These are phyloP conservation scores for Aspergillus amoenus DNA, from an alignment of 2,329 filamentous ascomycete species.

Conservation along the genomic window DNA sequence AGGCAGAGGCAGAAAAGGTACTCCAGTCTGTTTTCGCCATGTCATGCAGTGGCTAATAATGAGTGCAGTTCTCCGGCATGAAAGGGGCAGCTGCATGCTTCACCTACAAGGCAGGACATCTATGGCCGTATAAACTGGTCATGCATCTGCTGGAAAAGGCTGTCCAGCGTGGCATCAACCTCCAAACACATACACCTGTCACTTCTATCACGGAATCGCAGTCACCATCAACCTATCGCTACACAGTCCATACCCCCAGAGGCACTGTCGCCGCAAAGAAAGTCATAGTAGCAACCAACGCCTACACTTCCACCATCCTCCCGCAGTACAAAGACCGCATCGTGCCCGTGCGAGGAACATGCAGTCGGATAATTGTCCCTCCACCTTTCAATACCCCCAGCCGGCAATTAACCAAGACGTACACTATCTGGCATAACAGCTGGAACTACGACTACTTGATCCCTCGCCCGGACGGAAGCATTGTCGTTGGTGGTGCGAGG, in stretches of 20 bases:
- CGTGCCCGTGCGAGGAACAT: slow-evolving; percentile 68
- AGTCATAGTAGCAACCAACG: slow-evolving; percentile 80
- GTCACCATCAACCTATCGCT: slow-evolving; percentile 33
- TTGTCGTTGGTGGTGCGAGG: slow-evolving; percentile 64
- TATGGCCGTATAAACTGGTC: slow-evolving; percentile 76
- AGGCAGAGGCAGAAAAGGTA: slow-evolving; percentile 27
- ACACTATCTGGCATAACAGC: slow-evolving; percentile 59
- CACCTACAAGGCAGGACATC: slow-evolving; percentile 30
- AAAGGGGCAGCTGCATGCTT: slow-evolving; percentile 38
- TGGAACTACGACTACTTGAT: slow-evolving; percentile 69
- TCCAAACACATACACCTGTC: slow-evolving; percentile 56
- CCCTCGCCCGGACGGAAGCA: slow-evolving; percentile 51
- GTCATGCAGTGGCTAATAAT: background rate
- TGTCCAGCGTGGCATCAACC: slow-evolving; percentile 46
- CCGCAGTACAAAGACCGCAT: slow-evolving; percentile 69
- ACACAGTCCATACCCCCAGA: slow-evolving; percentile 66
- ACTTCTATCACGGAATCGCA: slow-evolving; percentile 19
- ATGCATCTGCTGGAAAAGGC: slow-evolving; percentile 67
- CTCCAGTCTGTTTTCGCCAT: background rate
- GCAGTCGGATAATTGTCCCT: slow-evolving; percentile 33
- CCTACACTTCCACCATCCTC: slow-evolving; percentile 74
- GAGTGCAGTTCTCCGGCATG: slow-evolving; percentile 34
- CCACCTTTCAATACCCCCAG: slow-evolving; percentile 12
- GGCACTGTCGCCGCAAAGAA: slow-evolving; percentile 63
- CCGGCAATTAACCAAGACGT: slow-evolving; percentile 45